Conservation (phyloP, 139 green algal genomes). For the Pseudopediastrum boryanum region DNA sequence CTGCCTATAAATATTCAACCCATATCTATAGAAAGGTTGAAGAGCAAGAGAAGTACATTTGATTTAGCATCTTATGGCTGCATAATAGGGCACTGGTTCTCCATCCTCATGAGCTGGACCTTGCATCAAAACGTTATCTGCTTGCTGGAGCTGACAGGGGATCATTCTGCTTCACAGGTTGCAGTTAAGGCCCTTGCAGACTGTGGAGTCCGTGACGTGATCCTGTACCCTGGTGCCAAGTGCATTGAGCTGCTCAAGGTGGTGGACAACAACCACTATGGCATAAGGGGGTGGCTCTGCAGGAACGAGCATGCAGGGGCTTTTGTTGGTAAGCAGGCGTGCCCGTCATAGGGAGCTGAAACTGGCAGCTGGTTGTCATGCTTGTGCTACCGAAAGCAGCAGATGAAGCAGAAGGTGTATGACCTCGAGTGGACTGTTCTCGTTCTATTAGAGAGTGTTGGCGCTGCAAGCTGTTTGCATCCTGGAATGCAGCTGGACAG, state of each 20-base stretch:
- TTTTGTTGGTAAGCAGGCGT: too few relatives aligned
- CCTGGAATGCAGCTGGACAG: too few relatives aligned
- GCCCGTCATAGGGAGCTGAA: too few relatives aligned
- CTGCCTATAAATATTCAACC: neutral
- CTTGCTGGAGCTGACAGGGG: neutral
- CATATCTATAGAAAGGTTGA: neutral
- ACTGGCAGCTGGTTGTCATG: neutral
- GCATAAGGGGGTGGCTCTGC: slow-evolving; percentile 3
- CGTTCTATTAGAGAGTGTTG: neutral
- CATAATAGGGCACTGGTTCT: too few relatives aligned
- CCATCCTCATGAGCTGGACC: too few relatives aligned
- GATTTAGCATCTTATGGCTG: neutral
- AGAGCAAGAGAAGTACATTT: neutral
- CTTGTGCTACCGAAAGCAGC: too few relatives aligned
- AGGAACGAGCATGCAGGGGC: slow-evolving; percentile 14
- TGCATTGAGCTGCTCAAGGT: slow-evolving; percentile 17
- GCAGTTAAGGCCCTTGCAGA: slow-evolving; percentile 4
- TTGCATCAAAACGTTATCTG: neutral
- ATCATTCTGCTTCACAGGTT: neutral
- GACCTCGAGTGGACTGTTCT: too few relatives aligned
- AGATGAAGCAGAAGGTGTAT: too few relatives aligned
- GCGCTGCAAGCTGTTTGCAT: too few relatives aligned
- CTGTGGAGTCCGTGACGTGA: slow-evolving; percentile 1
- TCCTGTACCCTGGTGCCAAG: slow-evolving; percentile 15
- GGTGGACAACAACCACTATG: slow-evolving; percentile 7